Evolutionary conservation across 148 eudicot species (phyloP), one percentile per base, ranked within the genome.

Genomic region (Salicornia ramosissima): DNA sequence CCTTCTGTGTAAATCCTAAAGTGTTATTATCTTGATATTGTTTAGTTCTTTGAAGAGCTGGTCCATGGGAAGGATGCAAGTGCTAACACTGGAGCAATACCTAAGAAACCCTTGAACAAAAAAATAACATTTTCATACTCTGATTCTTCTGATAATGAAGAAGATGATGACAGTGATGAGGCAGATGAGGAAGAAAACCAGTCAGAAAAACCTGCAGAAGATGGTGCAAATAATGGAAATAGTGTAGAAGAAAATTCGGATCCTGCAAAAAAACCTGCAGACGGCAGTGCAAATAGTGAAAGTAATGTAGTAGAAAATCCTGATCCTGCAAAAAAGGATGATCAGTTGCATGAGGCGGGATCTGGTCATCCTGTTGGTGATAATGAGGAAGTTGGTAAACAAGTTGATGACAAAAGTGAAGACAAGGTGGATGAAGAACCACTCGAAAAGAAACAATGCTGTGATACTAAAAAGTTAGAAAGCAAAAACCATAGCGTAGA

Each of bases 21-120:
- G 25, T 53, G 25, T 2, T 29, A 19, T 56, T 12, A 46, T 46
- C n/a, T 47, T 80, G 58, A 15, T 56, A 12, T 47, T 69, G 66
- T 77, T 31, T 43, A 91, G 97, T 89, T 87, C 72, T 86, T 80
- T 75, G 97, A 91, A 81, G 96, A 91, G 77, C 82, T 91, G 74
- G 66, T 86, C 34, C 47, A 80, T 33, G 96, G 90, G 40, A 74
- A 76, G 78, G 76, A 77, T 57, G 62, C 78, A 57, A 77, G 70
- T 42, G 40, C 57, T 45, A 71, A 66, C 11, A 58, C 49, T 31
- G 71, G 72, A 70, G 75, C 73, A 12, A 29, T 57, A 71, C 61
- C 81, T 9, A 65, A 76, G 50, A 83, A 85, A 71, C 82, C 86
- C 59, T 10, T 67, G 40, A 91, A 89, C 77, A 91, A 91, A 76